These are phyloP conservation scores for Bruguiera sexangula DNA, from an alignment of 345 rosid species.

Conservation along the genomic window DNA sequence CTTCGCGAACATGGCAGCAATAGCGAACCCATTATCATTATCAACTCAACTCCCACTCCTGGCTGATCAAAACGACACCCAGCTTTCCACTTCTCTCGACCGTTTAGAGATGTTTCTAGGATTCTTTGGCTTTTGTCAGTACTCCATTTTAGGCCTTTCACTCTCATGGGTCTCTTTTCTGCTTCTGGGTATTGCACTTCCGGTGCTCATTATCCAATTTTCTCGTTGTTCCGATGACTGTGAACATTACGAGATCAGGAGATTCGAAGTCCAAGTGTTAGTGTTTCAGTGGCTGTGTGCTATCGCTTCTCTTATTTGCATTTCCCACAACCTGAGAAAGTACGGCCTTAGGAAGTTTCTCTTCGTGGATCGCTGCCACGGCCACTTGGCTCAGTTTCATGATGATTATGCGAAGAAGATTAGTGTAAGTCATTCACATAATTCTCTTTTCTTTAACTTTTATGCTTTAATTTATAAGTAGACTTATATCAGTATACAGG, in stretches of 20 bases:
- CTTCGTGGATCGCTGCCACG: slow-evolving; percentile 35
- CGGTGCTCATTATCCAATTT: slow-evolving; percentile 14
- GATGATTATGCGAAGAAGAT: slow-evolving; percentile 29
- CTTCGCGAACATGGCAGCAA: not conserved
- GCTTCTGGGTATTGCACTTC: slow-evolving; percentile 37
- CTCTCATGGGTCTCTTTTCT: slow-evolving; percentile 37
- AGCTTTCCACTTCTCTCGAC: slow-evolving; percentile 22
- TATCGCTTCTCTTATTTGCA: slow-evolving; percentile 30
- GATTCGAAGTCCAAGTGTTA: slow-evolving; percentile 32
- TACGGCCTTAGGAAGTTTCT: slow-evolving; percentile 38
- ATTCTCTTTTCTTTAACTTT: not conserved
- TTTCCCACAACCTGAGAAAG: slow-evolving; percentile 35
- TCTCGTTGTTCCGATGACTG: slow-evolving; percentile 12
- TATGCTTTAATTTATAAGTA: not conserved
- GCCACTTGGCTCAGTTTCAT: slow-evolving; percentile 20
- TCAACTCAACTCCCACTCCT: not conserved
- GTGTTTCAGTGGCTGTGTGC: slow-evolving; percentile 34
- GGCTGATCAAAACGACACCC: slow-evolving; percentile 13
- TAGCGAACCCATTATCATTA: not conserved
- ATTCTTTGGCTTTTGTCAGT: slow-evolving; percentile 36
- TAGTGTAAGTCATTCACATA: slow-evolving; percentile 18
- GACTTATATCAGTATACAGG: no score
- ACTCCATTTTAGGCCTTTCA: slow-evolving; percentile 19
- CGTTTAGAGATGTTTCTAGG: slow-evolving; percentile 30
- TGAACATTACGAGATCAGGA: slow-evolving; percentile 18